Conservation (phyloP, 108 stramenopile species). For the Cyclotella kingstonii region DNA sequence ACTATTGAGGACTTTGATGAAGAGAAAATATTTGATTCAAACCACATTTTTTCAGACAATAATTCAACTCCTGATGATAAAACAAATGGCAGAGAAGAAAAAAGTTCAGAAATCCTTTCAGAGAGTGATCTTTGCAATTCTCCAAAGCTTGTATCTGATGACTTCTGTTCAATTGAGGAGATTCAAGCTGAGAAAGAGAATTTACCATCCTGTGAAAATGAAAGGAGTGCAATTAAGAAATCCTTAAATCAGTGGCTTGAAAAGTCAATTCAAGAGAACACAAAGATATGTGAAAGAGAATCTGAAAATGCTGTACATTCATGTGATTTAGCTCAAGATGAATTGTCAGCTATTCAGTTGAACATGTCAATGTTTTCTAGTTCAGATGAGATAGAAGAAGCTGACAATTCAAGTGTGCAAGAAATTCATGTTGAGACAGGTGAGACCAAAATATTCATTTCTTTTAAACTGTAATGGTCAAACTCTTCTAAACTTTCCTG, state of each 20-base stretch:
- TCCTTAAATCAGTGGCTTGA: conserved; percentile 39
- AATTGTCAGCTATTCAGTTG: not conserved
- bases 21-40: not conserved
- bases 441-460: too few species aligned
- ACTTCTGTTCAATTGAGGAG: not conserved
- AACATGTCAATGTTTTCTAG: conserved; percentile 5
- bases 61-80: too few species aligned
- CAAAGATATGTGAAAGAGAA: not conserved
- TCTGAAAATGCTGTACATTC: conserved; percentile 26
- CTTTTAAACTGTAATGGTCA: too few species aligned
- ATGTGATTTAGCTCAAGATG: not conserved
- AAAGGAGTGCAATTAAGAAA: conserved; percentile 10
- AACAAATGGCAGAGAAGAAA: too few species aligned
- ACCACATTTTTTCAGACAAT: not conserved
- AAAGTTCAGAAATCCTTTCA: too few species aligned
- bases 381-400: conserved; percentile 24
- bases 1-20: not conserved
- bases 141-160: conserved; percentile 1
- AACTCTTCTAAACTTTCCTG: too few species aligned
- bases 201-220: not conserved
- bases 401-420: not conserved
- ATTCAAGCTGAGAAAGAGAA: not conserved
- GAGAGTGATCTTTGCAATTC: too few species aligned
- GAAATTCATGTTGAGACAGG: conserved; percentile 30
- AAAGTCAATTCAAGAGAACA: conserved; percentile 6